These are phyloP conservation scores for Scutellaria minor DNA, from an alignment of 257 asterid species.

Conservation along the genomic window DNA sequence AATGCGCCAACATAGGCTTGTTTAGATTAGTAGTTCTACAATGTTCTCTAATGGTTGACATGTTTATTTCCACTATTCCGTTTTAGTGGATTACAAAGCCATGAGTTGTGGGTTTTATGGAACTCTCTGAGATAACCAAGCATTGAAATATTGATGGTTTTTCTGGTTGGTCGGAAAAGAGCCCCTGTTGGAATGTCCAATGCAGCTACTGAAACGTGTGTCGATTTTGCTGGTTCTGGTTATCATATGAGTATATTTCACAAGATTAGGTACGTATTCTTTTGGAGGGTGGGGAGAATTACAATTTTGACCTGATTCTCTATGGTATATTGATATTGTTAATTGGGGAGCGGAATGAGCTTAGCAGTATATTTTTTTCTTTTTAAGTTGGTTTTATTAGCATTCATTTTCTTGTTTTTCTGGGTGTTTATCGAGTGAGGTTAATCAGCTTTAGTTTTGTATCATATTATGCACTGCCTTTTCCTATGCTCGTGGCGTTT, in stretches of 20 bases:
- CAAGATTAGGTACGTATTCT: conserved; percentile 69
- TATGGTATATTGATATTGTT: conserved; percentile 62
- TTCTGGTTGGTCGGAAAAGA: conserved; percentile 20
- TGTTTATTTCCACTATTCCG: conserved; percentile 30
- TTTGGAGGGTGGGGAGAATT: conserved; percentile 63
- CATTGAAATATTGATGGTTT: conserved; percentile 17
- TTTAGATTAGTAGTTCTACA: conserved; percentile 44
- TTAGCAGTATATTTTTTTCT: conserved; percentile 41
- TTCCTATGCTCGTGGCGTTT: conserved; percentile 37
- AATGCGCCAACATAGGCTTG: conserved; percentile 79
- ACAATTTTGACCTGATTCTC: conserved; percentile 49
- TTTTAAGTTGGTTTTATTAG: conserved; percentile 41
- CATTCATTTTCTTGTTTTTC: conserved; percentile 38
- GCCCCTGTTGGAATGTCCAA: conserved; percentile 24
- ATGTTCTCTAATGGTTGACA: conserved; percentile 25
- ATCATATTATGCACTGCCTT: conserved; percentile 30
- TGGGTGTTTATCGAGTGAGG: conserved; percentile 54
- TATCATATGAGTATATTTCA: conserved; percentile 40
- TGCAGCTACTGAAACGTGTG: conserved; percentile 18
- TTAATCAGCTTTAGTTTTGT: conserved; percentile 44
- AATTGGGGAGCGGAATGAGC: conserved; percentile 48
- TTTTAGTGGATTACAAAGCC: conserved; percentile 22
- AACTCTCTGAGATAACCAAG: conserved; percentile 26
- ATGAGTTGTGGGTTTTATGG: conserved; percentile 2
- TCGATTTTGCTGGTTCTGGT: conserved; percentile 42